Evolutionary conservation across 768 basidiomycete species (phyloP), one percentile per base, ranked within the genome.

Genomic region (Kwoniella mangroviensis): DNA sequence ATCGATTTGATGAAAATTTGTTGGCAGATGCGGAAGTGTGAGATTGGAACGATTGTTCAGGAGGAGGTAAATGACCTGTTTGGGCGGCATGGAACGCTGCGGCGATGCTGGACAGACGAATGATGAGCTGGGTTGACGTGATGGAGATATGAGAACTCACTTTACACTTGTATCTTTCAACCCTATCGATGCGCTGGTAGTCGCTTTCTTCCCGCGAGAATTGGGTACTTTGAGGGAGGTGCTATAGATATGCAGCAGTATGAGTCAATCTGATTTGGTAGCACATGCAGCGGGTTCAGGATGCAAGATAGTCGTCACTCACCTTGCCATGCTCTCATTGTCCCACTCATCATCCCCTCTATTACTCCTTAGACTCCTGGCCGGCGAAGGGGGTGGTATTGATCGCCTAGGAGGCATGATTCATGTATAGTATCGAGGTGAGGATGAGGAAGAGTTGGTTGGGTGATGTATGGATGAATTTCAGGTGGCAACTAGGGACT

Each of bases 51-150:
- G 68, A 49, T 62, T n/a, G 41, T 15, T 63, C 53, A 21, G 56
- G 34, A 10, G 75, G 65, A 28, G 59, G 21, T 10, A 71, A 63
- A 17, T 66, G 55, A 11, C 75, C 72, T 21, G 67, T 75, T 56
- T 76, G 73, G 63, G 79, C 79, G 22, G 76, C 75, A 55, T 78
- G 73, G 67, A 80, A 78, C 3, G 79, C 79, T 22, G 73, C 74
- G 12, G 79, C 79, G 56, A 80, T 63, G 45, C 79, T 80, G 54
- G 12, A 15, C 11, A n/a, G 19, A 24, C 19, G 19, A 24, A 11
- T n/a, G 56, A 41, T 61, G 51, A 68, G 53, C 55, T 34, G 6
- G 6, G 9, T 7, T 34, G 34, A 34, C 9, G 34, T 34, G 34
- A 5, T 34, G 34, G 34, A 24, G 26, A 9, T 10, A 2, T 2